Evolutionary conservation across 2,329 filamentous ascomycete species (phyloP).

Genomic region (Camillea tinctor): DNA sequence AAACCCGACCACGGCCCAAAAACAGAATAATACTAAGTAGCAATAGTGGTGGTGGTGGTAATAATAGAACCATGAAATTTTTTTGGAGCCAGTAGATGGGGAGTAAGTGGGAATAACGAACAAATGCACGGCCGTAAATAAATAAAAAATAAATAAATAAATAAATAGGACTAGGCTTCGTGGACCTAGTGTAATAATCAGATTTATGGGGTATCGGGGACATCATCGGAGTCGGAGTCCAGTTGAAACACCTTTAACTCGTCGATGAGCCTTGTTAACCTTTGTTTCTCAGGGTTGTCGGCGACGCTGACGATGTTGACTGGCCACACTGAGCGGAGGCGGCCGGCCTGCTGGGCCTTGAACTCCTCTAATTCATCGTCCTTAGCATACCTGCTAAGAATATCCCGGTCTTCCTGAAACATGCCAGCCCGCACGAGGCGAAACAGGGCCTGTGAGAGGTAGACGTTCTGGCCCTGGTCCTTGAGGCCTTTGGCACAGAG

Average conservation of each 20-base stretch:
- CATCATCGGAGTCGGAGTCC: neutral
- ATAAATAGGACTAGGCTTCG: no score
- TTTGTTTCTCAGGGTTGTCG: neutral
- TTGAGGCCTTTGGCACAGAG: slow-evolving; percentile 34
- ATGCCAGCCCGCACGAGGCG: slow-evolving; percentile 35
- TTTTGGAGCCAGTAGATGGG: no score
- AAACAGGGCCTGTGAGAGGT: slow-evolving; percentile 25
- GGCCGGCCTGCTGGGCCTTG: neutral
- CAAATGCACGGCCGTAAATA: neutral
- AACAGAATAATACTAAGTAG: no score
- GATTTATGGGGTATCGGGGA: neutral
- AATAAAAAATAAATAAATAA: no score
- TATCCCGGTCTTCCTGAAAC: slow-evolving; percentile 9
- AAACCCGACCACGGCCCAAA: no score
- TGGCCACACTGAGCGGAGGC: neutral
- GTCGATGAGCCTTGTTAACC: neutral
- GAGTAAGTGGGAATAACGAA: neutral
- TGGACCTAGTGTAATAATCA: neutral
- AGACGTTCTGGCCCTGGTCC: slow-evolving; percentile 33
- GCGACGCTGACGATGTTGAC: neutral
- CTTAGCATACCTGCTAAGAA: neutral
- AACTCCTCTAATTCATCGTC: neutral
- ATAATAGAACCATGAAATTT: no score
- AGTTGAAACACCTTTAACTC: neutral
- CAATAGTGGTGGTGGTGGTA: no score